Percentiles rank a stretch among this genome's conserved stretches.
Evolutionary conservation across 164 flowering plant genomes (phyloP).

Genomic region (Kingdonia uniflora): DNA sequence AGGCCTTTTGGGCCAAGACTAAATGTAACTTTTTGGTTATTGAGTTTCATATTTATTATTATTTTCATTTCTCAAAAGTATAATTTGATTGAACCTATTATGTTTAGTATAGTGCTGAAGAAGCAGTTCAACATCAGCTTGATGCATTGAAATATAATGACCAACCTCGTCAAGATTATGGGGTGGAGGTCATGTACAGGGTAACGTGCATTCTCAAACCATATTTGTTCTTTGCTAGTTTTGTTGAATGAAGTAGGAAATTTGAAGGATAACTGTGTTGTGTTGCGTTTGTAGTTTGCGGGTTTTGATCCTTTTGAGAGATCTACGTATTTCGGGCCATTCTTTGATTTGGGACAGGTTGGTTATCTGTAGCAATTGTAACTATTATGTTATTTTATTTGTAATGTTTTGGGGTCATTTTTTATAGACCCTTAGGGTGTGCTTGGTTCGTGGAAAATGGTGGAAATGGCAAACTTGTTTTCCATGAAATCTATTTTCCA

Average conservation of each 20-base stretch:
- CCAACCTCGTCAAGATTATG: conserved; percentile 86
- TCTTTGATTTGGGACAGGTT: conserved; percentile 98
- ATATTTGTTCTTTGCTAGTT: no score
- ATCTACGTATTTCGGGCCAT: conserved; percentile 94
- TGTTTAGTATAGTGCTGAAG: conserved; percentile 91
- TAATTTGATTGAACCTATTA: conserved; percentile 14
- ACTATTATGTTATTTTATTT: no score
- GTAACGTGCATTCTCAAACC: conserved; percentile 22
- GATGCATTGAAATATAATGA: conserved; percentile 94
- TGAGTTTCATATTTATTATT: neutral
- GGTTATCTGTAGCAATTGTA: no score
- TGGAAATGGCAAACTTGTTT: no score
- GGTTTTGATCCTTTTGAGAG: conserved; percentile 98
- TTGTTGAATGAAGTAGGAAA: no score
- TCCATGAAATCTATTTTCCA: no score
- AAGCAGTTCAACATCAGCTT: conserved; percentile 76
- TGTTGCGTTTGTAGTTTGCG: conserved; percentile 52
- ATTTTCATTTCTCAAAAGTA: conserved; percentile 6
- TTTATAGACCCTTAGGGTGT: no score
- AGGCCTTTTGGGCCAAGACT: conserved; percentile 86
- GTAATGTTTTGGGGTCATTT: no score
- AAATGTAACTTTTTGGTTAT: conserved; percentile 33
- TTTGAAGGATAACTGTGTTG: no score
- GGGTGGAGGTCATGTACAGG: conserved; percentile 95
- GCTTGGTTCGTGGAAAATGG: no score